Percentiles rank a stretch among this genome's conserved stretches.
Conservation (phyloP, 208 protist genomes). For the Trypanosoma cruzi region DNA sequence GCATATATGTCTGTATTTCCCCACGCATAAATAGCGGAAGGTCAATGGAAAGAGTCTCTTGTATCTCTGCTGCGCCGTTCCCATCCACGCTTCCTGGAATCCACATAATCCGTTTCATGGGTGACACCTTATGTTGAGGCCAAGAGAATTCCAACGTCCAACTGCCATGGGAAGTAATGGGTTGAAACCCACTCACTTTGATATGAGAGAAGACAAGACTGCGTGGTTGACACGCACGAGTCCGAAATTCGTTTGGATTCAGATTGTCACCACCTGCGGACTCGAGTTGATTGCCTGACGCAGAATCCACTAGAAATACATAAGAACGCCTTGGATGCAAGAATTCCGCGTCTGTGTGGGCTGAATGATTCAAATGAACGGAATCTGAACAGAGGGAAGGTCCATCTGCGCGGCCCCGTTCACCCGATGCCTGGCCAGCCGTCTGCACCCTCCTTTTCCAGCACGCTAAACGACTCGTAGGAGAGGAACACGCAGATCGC, state of each 20-base stretch:
- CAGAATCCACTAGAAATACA: background rate
- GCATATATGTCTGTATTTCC: constrained; percentile 20
- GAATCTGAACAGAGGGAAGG: background rate
- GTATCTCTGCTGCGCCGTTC: background rate
- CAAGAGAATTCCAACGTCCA: constrained; percentile 27
- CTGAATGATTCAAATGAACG: background rate
- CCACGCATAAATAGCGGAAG: constrained; percentile 31
- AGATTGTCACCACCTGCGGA: background rate
- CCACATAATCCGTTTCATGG: background rate
- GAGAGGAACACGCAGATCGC: background rate
- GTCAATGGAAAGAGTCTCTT: constrained; percentile 23
- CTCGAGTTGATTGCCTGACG: background rate
- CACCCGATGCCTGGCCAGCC: background rate
- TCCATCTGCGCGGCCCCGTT: background rate
- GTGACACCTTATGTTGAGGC: constrained; percentile 17
- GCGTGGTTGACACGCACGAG: constrained; percentile 23
- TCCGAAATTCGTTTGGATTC: background rate
- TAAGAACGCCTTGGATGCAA: background rate
- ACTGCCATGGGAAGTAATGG: constrained; percentile 13
- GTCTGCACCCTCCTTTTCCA: background rate
- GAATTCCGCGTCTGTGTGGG: background rate
- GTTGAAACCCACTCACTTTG: constrained; percentile 23
- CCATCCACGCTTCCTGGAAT: constrained; percentile 21
- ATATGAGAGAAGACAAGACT: constrained; percentile 30
- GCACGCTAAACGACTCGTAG: background rate